phyloP scores from a whole-genome alignment of 805 yeast species.

The Candida khao-thaluensis region DNA sequence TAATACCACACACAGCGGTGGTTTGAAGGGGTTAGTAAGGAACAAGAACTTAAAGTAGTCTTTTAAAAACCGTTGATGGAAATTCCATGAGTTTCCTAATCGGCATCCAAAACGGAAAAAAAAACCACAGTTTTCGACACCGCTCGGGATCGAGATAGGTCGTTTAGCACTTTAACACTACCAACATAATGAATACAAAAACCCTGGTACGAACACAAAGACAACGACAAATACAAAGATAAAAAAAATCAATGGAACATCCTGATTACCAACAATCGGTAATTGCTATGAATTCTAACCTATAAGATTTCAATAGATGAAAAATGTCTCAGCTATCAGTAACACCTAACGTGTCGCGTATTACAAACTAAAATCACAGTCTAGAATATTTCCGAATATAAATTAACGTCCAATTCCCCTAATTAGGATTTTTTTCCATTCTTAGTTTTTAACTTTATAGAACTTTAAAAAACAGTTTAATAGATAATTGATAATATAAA shows the following conservation, averaged over 20 bases:
- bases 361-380: constrained; percentile 13
- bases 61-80: no score
- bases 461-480: constrained; percentile 1
- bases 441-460: constrained; percentile 3
- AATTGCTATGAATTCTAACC: no score
- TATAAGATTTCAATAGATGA: no score
- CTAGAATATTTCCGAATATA: constrained; percentile 10
- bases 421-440: not conserved
- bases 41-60: no score
- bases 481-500: not conserved
- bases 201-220: no score
- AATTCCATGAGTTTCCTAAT: not conserved
- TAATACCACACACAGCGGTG: no score
- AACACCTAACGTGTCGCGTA: constrained; percentile 3
- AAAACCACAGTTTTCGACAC: constrained; percentile 6
- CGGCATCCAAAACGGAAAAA: constrained; percentile 2
- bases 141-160: constrained; percentile 4
- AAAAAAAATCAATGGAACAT: no score
- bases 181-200: no score
- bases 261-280: not conserved
- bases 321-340: not conserved
- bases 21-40: no score
- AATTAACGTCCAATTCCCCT: constrained; percentile 9
- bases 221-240: no score
- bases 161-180: no score